These are phyloP conservation scores for Diaporthe sp. DNA, from an alignment of 2,329 filamentous ascomycete genomes.

Conservation along the genomic window DNA sequence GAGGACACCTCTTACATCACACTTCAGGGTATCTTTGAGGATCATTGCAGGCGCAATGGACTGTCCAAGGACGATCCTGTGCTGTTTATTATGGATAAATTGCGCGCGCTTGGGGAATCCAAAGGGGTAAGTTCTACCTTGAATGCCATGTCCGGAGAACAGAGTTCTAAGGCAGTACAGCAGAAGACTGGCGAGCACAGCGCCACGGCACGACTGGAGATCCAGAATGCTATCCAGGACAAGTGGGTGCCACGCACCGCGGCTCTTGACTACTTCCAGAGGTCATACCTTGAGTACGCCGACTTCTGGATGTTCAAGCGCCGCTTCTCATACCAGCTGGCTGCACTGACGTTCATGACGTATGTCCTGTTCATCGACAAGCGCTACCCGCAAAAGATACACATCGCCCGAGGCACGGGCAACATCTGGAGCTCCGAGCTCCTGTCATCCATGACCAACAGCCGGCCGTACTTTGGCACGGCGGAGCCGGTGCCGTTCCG, in stretches of 20 bases:
- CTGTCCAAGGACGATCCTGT: conserved; percentile 96
- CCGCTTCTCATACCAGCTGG: conserved; percentile 96
- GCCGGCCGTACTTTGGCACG: conserved; percentile 92
- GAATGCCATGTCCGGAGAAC: background rate
- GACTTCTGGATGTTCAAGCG: conserved; percentile 99
- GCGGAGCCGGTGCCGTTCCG: conserved; percentile 94
- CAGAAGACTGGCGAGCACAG: conserved; percentile 77
- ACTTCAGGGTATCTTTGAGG: conserved; percentile 94
- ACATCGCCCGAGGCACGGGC: conserved; percentile 86
- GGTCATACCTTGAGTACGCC: conserved; percentile 85
- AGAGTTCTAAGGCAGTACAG: conserved; percentile 20
- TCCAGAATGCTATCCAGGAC: conserved; percentile 94
- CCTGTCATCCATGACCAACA: conserved; percentile 86
- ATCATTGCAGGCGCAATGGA: conserved; percentile 88
- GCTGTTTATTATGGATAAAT: conserved; percentile 94
- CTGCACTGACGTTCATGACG: conserved; percentile 96
- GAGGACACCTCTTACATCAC: conserved; percentile 96
- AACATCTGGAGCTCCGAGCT: conserved; percentile 97
- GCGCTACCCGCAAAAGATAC: conserved; percentile 94
- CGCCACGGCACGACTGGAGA: conserved; percentile 82
- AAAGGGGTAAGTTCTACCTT: conserved; percentile 58
- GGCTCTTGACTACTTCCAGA: conserved; percentile 88
- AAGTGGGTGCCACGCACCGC: conserved; percentile 89
- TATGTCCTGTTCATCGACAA: conserved; percentile 98
- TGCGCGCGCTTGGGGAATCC: conserved; percentile 78